Evolutionary conservation across 2,329 filamentous ascomycete species (phyloP), one percentile per base, ranked within the genome.

Genomic region (Beauveria medogensis): DNA sequence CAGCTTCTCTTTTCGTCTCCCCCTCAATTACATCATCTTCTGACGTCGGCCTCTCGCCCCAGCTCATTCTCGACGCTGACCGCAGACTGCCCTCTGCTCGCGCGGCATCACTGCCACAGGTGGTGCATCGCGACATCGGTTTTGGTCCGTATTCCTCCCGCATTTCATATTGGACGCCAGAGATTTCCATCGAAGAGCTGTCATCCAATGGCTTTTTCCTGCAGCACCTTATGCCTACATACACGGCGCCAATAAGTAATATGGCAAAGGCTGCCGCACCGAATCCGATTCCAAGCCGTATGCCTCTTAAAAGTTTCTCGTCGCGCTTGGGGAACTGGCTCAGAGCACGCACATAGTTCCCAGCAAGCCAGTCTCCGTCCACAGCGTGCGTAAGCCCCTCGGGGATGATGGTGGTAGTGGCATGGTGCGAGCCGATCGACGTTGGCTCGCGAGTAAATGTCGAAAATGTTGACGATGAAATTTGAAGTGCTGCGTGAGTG

Each of bases 311-410:
- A n/a, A 74, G 47, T 3, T 63, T 53, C 5, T 65, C 54, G 12
- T 54, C 30, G 6, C 65, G 47, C 28, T 60, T 54, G 3, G 67
- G 63, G 5, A 60, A 60, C 2, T 69, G 65, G 10, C 60, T 63
- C 9, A 61, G 40, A 3, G 47, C 41, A 22, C 71, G 67, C 24
- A 74, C 69, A 40, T 74, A 70, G 4, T 70, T 68, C 1, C 75
- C 62, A 10, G 73, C 72, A 5, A 76, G 65, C 12, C 65, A 63
- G 34, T 67, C 67, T 54, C 72, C 73, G 60, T 77, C 73, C 8
- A 65, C 65, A n/a, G 72, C 70, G 48, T 69, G 69, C 61, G 74
- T 76, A n/a, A 74, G 67, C 3, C 73, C 74, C 20, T 70, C 69
- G 40, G 75, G 72, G 5, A 71, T 72, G 59, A 74, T 64, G 30